These are phyloP conservation scores for Talaromyces liani DNA, from an alignment of 495 filamentous ascomycete species.

Conservation along the genomic window DNA sequence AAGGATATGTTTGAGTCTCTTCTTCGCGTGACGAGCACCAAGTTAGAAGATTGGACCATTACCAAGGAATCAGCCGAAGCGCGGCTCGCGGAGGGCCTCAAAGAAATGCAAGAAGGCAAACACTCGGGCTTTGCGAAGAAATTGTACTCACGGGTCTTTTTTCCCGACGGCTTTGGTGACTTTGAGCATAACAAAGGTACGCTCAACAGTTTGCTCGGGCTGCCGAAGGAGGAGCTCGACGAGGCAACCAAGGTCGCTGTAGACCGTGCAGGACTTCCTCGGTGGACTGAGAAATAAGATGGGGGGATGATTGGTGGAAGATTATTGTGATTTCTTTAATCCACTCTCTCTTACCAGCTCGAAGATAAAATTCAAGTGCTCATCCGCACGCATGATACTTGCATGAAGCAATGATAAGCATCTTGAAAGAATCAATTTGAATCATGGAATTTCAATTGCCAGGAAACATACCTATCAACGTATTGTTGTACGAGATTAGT, in stretches of 20 bases:
- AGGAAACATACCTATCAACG: neutral
- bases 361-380: too few species aligned
- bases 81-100: conserved; percentile 34
- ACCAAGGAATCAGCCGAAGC: conserved; percentile 28
- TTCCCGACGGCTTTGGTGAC: conserved; percentile 37
- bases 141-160: conserved; percentile 48
- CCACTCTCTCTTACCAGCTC: too few species aligned
- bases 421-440: too few species aligned
- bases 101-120: conserved; percentile 34
- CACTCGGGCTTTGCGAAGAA: conserved; percentile 37
- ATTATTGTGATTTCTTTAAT: too few species aligned
- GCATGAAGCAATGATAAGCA: too few species aligned
- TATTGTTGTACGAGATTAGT: neutral
- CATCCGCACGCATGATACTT: too few species aligned
- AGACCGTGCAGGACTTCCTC: neutral
- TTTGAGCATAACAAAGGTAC: conserved; percentile 10
- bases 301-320: too few species aligned
- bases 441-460: neutral
- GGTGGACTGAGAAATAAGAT: neutral
- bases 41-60: conserved; percentile 51
- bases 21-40: conserved; percentile 45
- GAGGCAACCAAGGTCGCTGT: conserved; percentile 34
- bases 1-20: conserved; percentile 43
- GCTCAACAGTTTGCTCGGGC: conserved; percentile 32
- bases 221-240: conserved; percentile 53